These are phyloP conservation scores for Pseudovirgaria hyperparasitica DNA, from an alignment of 2,329 filamentous ascomycete species.

Conservation along the genomic window DNA sequence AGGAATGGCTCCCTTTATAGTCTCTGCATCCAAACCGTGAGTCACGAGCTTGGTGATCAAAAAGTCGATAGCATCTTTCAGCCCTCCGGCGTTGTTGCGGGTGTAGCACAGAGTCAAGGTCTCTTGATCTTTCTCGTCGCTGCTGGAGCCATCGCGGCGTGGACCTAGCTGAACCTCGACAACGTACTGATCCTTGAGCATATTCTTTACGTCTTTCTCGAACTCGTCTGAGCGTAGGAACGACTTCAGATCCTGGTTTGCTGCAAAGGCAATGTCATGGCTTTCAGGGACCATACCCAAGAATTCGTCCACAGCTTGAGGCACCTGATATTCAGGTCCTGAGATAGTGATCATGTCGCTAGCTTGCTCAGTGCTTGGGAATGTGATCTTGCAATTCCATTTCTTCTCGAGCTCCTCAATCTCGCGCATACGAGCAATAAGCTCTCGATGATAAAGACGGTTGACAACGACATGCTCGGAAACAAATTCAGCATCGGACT, in stretches of 20 bases:
- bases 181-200: conserved; percentile 83
- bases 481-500: conserved; percentile 92
- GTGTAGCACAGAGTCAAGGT: conserved; percentile 54
- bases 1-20: conserved; percentile 87
- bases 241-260: conserved; percentile 60
- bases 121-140: conserved; percentile 32
- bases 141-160: conserved; percentile 27
- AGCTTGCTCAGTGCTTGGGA: conserved; percentile 92
- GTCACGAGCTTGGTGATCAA: conserved; percentile 75
- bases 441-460: conserved; percentile 85
- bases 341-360: conserved; percentile 94
- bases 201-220: conserved; percentile 63
- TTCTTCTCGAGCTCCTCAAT: conserved; percentile 96
- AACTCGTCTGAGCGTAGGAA: conserved; percentile 78
- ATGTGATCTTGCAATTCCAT: conserved; percentile 99
- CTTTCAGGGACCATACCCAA: conserved; percentile 78
- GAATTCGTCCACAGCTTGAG: conserved; percentile 90
- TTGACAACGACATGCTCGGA: conserved; percentile 89
- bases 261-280: conserved; percentile 78
- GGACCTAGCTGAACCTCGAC: conserved; percentile 62
- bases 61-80: conserved; percentile 94
- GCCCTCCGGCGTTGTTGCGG: conserved; percentile 87
- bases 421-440: conserved; percentile 75
- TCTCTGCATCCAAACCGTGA: conserved; percentile 68
- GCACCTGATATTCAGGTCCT: conserved; percentile 95